Conservation (phyloP, 148 eudicot genomes). For the Nepenthes gracilis region DNA sequence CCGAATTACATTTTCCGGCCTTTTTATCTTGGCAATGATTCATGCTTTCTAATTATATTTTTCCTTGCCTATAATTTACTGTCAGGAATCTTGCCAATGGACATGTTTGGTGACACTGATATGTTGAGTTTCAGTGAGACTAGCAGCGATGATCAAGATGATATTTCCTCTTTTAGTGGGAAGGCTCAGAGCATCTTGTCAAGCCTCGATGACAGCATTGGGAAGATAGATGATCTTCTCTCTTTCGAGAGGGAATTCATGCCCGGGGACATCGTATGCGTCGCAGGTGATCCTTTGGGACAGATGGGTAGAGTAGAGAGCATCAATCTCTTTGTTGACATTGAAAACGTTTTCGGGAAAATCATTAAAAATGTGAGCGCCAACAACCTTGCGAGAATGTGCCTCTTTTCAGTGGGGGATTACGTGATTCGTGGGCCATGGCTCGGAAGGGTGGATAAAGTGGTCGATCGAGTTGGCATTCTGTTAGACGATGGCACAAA, state of each 20-base stretch:
- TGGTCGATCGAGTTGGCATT: slow-evolving; percentile 48
- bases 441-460: slow-evolving; percentile 76
- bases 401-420: slow-evolving; percentile 56
- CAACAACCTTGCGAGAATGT: slow-evolving; percentile 36
- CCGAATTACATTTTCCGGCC: neutral
- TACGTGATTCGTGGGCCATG: slow-evolving; percentile 67
- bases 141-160: slow-evolving; percentile 76
- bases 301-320: slow-evolving; percentile 70
- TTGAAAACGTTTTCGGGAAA: slow-evolving; percentile 57
- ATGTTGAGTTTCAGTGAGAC: slow-evolving; percentile 70
- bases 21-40: neutral
- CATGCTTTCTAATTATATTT: slow-evolving; percentile 1
- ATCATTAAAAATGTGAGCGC: slow-evolving; percentile 42
- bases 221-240: slow-evolving; percentile 86
- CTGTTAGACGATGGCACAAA: slow-evolving; percentile 75
- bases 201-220: slow-evolving; percentile 72
- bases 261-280: slow-evolving; percentile 69
- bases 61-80: neutral
- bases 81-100: slow-evolving; percentile 32
- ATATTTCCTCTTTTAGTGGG: slow-evolving; percentile 57
- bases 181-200: slow-evolving; percentile 72
- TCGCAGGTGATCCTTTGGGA: slow-evolving; percentile 43
- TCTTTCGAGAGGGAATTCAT: slow-evolving; percentile 66
- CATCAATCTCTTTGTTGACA: slow-evolving; percentile 51
- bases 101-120: slow-evolving; percentile 45